phyloP scores from a whole-genome alignment of 2,329 filamentous ascomycete species.

The Hypocreales sp. region DNA sequence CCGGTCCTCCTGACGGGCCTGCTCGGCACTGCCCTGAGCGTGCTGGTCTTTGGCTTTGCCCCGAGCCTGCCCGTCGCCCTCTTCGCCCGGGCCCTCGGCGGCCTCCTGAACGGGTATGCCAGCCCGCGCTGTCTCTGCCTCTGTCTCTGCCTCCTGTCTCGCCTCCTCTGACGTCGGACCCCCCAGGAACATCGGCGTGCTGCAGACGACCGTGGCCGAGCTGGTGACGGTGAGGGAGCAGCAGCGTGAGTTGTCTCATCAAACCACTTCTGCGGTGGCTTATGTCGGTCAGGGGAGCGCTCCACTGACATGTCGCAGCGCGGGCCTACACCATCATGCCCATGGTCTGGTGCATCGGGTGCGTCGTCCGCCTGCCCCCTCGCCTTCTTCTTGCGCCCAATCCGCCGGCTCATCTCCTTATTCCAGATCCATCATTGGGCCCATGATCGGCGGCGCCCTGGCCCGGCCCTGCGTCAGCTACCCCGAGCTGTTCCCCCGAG shows the following conservation, averaged over 20 bases:
- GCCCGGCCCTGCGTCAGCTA: constrained; percentile 77
- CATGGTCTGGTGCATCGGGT: constrained; percentile 93
- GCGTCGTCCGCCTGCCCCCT: constrained; percentile 15
- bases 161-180: too few relatives aligned
- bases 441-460: constrained; percentile 77
- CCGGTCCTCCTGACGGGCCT: constrained; percentile 84
- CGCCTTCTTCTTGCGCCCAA: too few relatives aligned
- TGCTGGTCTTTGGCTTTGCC: constrained; percentile 83
- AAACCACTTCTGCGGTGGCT: too few relatives aligned
- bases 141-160: too few relatives aligned
- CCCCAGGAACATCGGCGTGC: constrained; percentile 84
- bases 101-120: constrained; percentile 71
- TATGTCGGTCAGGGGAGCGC: too few relatives aligned
- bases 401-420: constrained; percentile 16
- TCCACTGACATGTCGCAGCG: constrained; percentile 29
- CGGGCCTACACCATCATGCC: constrained; percentile 97
- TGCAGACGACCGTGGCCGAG: constrained; percentile 91
- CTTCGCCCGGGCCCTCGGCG: constrained; percentile 75
- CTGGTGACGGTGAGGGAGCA: constrained; percentile 87
- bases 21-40: constrained; percentile 80
- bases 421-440: constrained; percentile 71
- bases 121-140: too few relatives aligned
- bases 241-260: constrained; percentile 58
- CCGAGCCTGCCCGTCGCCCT: constrained; percentile 69
- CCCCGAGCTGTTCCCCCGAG: constrained; percentile 54